Evolutionary conservation across 2,329 filamentous ascomycete genomes (phyloP).

Genomic region (Calonectria pseudoreteaudii): DNA sequence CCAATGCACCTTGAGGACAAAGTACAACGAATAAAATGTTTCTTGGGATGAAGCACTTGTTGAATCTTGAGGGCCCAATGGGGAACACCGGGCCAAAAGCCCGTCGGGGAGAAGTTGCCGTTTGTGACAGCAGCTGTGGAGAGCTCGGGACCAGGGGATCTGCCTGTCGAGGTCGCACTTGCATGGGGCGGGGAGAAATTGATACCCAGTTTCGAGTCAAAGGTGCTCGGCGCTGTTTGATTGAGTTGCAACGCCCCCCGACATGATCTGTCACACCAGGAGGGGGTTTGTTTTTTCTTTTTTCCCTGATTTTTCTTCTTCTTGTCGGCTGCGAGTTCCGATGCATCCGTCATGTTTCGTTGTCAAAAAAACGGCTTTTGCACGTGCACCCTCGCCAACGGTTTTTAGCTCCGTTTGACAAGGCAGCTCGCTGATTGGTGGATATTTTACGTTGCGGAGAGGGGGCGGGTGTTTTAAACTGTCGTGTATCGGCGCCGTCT

Average conservation of each 20-base stretch:
- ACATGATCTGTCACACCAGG: background rate
- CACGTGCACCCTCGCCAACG: background rate
- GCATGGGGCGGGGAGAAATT: slow-evolving; percentile 6
- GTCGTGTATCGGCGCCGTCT: background rate
- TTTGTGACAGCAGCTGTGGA: background rate
- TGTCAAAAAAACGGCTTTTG: background rate
- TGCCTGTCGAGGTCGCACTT: background rate
- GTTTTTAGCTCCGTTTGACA: background rate
- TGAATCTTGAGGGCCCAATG: background rate
- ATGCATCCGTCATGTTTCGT: slow-evolving; percentile 1
- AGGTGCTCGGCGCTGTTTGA: background rate
- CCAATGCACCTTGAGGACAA: background rate
- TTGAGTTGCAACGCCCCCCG: background rate
- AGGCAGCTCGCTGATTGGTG: background rate
- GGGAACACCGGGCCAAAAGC: background rate
- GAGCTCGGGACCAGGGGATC: background rate
- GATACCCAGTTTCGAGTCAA: background rate
- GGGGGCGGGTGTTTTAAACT: background rate
- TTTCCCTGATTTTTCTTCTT: background rate
- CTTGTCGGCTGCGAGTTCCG: background rate
- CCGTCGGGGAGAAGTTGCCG: background rate
- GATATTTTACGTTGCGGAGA: background rate
- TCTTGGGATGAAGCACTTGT: no score
- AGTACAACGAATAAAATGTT: no score
- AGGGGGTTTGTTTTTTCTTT: background rate